phyloP scores from a whole-genome alignment of 2,329 filamentous ascomycete genomes.

The Pseudogymnoascus sp. region DNA sequence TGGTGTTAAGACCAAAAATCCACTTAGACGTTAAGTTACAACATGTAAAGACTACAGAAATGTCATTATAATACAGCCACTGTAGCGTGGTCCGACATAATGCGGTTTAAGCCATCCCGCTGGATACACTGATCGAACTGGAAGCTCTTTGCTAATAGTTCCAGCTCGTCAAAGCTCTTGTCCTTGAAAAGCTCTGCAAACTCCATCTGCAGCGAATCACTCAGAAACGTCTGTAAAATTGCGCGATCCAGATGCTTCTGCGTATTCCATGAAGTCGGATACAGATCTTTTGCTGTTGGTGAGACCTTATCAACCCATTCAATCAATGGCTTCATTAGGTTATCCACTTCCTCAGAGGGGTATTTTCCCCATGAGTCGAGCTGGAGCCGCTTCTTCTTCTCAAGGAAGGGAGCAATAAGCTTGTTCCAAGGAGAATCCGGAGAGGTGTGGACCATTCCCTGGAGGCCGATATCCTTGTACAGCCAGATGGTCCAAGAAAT shows the following conservation, averaged over 20 bases:
- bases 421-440: conserved; percentile 40
- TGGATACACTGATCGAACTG: conserved; percentile 44
- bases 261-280: conserved; percentile 22
- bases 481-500: conserved; percentile 49
- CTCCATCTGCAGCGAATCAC: conserved; percentile 30
- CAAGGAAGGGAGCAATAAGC: conserved; percentile 40
- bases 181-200: conserved; percentile 44
- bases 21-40: not conserved
- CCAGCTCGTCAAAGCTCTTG: conserved; percentile 41
- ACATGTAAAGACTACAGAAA: not conserved
- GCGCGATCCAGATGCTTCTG: conserved; percentile 19
- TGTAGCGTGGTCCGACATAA: conserved; percentile 13
- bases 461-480: conserved; percentile 47
- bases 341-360: conserved; percentile 27
- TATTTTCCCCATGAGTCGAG: conserved; percentile 45
- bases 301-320: conserved; percentile 19
- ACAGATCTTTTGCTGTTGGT: conserved; percentile 20
- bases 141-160: conserved; percentile 39
- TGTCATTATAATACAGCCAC: not conserved
- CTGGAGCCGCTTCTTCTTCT: conserved; percentile 44
- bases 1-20: not conserved
- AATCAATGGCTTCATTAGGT: conserved; percentile 27
- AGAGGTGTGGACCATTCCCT: conserved; percentile 43
- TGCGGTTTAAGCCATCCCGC: conserved; percentile 41
- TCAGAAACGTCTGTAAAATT: conserved; percentile 14